Evolutionary conservation across 2,329 filamentous ascomycete genomes (phyloP), one percentile per base, ranked within the genome.

Genomic region (Talaromyces sp.): DNA sequence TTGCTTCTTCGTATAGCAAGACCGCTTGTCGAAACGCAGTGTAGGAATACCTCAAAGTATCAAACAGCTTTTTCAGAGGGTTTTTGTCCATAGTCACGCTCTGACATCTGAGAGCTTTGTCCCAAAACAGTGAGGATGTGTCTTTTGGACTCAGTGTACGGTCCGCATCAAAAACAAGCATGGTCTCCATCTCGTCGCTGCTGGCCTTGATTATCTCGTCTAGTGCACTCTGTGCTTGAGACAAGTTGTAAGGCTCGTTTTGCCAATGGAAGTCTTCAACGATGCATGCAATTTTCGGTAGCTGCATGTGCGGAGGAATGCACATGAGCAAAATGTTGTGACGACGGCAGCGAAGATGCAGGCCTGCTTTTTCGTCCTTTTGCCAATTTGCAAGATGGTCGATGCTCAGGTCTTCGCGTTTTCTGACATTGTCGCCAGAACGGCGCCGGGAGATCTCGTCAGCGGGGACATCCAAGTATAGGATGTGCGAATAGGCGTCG

Each of bases 131-230:
- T n/a, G 25, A 28, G 4, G 63, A 60, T 1, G 65, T 68, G 52
- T 68, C 47, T 13, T 78, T 64, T 0, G 78, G 60, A 5, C 58
- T 28, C 7, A 89, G 69, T 0, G 85, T 88, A 64, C 72, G 82
- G 68, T 88, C 85, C 0, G 72, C 85, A 63, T 89, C 86, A 2
- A 89, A 54, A 0, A 87, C 79, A 17, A 88, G 57, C 53, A 84
- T 70, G 0, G 76, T 84, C 52, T 82, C 66, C 9, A 78, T 56
- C 1, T 65, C 47, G 7, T 58, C 62, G 11, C 51, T 19, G 7
- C 58, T 47, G 9, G 42, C 42, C 7, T 22, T 47, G 8, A 82
- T 19, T 8, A 73, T 62, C 1, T 69, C 44, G 25, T 81, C 76
- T 1, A 84, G 62, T 13, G 42, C 65, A 0, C 39, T 59, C 22